Conservation (phyloP, 2,329 filamentous ascomycete species). For the Escovopsis sp. region DNA sequence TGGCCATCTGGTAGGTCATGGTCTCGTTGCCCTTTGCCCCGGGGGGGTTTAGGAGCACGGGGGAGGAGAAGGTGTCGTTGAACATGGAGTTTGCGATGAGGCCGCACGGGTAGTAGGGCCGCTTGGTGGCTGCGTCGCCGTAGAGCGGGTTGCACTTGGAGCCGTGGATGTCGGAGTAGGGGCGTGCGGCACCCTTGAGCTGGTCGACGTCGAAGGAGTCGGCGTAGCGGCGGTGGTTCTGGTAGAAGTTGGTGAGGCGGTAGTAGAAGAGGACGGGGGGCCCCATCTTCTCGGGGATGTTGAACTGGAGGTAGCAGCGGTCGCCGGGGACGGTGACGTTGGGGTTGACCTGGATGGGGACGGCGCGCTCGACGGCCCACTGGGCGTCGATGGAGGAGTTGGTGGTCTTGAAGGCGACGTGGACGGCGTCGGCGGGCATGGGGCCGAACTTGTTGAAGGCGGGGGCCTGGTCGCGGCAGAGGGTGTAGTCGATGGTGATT, state of each 20-base stretch:
- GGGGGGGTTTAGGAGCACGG: conserved; percentile 41
- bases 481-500: conserved; percentile 77
- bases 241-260: conserved; percentile 92
- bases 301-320: conserved; percentile 62
- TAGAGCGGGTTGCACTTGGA: conserved; percentile 66
- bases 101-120: conserved; percentile 85
- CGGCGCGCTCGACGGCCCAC: conserved; percentile 26
- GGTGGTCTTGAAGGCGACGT: conserved; percentile 54
- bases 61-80: conserved; percentile 73
- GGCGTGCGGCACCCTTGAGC: conserved; percentile 53
- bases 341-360: conserved; percentile 25
- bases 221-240: conserved; percentile 94
- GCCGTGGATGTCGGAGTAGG: conserved; percentile 41
- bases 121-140: conserved; percentile 30
- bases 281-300: conserved; percentile 61
- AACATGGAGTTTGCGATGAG: conserved; percentile 94
- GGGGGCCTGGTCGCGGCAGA: conserved; percentile 48
- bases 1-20: conserved; percentile 58
- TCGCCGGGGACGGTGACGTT: conserved; percentile 22
- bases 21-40: conserved; percentile 14
- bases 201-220: conserved; percentile 75
- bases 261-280: conserved; percentile 89
- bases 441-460: conserved; percentile 18
- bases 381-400: conserved; percentile 22
- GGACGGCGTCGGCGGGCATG: conserved; percentile 44